phyloP scores from a whole-genome alignment of 2,329 filamentous ascomycete genomes.

The Aspergillaceae sp. region DNA sequence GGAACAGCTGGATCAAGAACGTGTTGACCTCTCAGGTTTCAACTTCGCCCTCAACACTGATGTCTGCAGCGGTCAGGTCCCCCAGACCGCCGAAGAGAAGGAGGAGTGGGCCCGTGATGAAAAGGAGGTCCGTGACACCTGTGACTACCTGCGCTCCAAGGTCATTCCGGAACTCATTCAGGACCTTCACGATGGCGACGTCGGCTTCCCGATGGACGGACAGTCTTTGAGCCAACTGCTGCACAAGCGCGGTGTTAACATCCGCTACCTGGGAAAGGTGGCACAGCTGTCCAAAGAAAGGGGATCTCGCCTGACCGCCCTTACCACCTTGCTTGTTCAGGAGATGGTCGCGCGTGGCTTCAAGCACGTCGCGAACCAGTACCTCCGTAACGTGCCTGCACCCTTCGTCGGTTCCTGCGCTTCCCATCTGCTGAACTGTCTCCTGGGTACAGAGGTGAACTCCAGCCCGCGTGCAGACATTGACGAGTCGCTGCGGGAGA shows the following conservation, averaged over 20 bases:
- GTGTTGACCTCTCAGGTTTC: constrained; percentile 81
- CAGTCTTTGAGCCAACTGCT: constrained; percentile 77
- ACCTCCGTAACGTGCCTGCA: constrained; percentile 70
- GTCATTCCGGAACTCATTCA: constrained; percentile 77
- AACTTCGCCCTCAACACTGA: constrained; percentile 86
- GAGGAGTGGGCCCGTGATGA: constrained; percentile 74
- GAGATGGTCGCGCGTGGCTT: constrained; percentile 95
- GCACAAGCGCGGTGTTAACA: constrained; percentile 95
- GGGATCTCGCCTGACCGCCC: constrained; percentile 63
- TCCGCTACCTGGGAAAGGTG: constrained; percentile 86
- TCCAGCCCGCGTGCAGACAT: constrained; percentile 67
- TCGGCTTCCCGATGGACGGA: constrained; percentile 98
- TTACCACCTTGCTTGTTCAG: constrained; percentile 69
- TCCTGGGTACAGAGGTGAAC: constrained; percentile 71
- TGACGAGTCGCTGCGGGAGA: constrained; percentile 60
- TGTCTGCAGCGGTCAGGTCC: constrained; percentile 83
- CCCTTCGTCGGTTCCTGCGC: constrained; percentile 72
- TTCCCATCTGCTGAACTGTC: constrained; percentile 85
- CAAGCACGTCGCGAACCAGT: constrained; percentile 78
- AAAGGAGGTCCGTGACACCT: constrained; percentile 75
- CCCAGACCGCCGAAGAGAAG: constrained; percentile 86
- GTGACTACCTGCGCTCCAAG: constrained; percentile 64
- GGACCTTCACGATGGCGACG: constrained; percentile 83
- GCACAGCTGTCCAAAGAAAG: constrained; percentile 59
- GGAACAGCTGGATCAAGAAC: constrained; percentile 46